These are phyloP conservation scores for Amborella trichopoda DNA, from an alignment of 164 flowering plant genomes.

Conservation along the genomic window DNA sequence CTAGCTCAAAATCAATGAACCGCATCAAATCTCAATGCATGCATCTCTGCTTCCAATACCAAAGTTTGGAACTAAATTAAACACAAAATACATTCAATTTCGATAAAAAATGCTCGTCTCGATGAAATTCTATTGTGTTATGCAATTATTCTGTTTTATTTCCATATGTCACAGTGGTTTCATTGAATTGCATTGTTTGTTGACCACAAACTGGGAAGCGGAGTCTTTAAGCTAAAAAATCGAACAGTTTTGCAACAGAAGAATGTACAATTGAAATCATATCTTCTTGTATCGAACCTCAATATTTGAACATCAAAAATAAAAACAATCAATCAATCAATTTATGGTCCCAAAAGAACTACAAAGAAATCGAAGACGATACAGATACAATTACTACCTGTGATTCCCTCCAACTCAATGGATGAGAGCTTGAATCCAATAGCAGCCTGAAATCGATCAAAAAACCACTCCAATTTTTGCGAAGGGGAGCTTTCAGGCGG, in stretches of 20 bases:
- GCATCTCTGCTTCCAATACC: no score
- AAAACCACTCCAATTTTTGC: constrained; percentile 47
- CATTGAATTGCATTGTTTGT: no score
- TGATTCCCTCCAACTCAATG: constrained; percentile 64
- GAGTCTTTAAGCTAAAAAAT: not conserved
- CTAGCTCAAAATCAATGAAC: no score
- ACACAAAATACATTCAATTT: no score
- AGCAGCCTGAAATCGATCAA: constrained; percentile 42
- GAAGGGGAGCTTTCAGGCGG: constrained; percentile 17
- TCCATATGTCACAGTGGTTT: no score
- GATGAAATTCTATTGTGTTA: no score
- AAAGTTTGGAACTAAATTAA: no score
- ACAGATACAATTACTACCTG: constrained; percentile 32
- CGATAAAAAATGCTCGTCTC: no score
- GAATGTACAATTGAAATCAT: not conserved
- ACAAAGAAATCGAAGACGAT: not conserved
- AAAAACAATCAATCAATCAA: not conserved
- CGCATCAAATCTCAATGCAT: no score
- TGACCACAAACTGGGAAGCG: no score
- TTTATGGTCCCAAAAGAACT: not conserved
- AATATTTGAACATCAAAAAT: not conserved
- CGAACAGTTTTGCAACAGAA: not conserved
- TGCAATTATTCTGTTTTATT: no score
- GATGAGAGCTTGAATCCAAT: constrained; percentile 49
- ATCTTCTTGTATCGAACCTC: not conserved